phyloP scores from a whole-genome alignment of 352 stramenopile species.

The Phytophthora sojae region DNA sequence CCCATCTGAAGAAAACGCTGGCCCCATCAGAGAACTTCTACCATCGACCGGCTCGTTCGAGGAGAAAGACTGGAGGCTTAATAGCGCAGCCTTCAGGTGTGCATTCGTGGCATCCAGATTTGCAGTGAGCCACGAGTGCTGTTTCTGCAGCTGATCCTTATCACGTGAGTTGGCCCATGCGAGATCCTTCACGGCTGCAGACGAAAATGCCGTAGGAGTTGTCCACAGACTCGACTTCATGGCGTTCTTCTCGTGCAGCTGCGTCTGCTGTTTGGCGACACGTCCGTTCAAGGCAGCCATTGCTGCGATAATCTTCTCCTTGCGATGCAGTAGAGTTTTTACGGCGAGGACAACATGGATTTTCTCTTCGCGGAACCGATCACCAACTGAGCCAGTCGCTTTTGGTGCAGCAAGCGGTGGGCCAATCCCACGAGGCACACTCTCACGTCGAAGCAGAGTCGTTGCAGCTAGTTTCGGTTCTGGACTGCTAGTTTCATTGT shows the following conservation, averaged over 20 bases:
- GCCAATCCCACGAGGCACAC: neutral
- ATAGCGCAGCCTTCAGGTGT: slow-evolving; percentile 58
- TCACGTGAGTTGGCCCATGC: slow-evolving; percentile 31
- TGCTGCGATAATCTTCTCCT: slow-evolving; percentile 66
- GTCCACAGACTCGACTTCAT: slow-evolving; percentile 39
- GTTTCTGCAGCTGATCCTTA: slow-evolving; percentile 52
- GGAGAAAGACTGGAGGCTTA: slow-evolving; percentile 67
- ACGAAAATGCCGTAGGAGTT: slow-evolving; percentile 36
- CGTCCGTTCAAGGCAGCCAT: slow-evolving; percentile 60
- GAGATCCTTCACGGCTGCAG: slow-evolving; percentile 35
- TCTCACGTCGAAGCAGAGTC: slow-evolving; percentile 38
- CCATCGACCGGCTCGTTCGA: slow-evolving; percentile 6
- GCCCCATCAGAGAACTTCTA: neutral
- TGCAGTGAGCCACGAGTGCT: slow-evolving; percentile 71
- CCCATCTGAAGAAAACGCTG: slow-evolving; percentile 16
- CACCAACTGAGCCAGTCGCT: neutral
- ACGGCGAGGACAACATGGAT: slow-evolving; percentile 54
- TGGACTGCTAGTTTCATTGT: slow-evolving; percentile 3
- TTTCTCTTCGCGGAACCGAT: slow-evolving; percentile 47
- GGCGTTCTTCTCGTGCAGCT: slow-evolving; percentile 20
- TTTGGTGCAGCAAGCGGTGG: slow-evolving; percentile 4
- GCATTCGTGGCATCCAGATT: slow-evolving; percentile 78
- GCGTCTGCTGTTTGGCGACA: slow-evolving; percentile 30
- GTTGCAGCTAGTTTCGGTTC: slow-evolving; percentile 27
- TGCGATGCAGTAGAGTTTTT: slow-evolving; percentile 74